Evolutionary conservation across 208 protist genomes (phyloP).

Genomic region (Tritrichomonas musculus): DNA sequence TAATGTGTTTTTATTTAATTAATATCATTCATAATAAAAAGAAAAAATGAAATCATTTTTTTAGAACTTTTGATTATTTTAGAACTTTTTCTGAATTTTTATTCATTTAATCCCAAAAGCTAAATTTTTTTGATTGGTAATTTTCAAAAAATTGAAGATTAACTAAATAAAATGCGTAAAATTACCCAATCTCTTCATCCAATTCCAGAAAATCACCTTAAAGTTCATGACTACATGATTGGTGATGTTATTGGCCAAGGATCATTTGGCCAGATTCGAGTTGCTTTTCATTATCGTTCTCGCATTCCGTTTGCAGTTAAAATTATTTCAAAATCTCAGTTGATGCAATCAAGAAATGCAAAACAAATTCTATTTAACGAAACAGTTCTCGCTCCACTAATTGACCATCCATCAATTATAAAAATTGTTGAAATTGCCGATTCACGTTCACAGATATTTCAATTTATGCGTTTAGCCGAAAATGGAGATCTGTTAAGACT

Average conservation of each 20-base stretch:
- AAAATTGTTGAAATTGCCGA: conserved; percentile 3
- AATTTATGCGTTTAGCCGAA: conserved; percentile 25
- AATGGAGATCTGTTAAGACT: not conserved
- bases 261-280: not conserved
- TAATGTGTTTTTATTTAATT: too few species aligned
- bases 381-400: not conserved
- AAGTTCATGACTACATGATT: conserved; percentile 20
- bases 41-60: too few species aligned
- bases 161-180: too few species aligned
- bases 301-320: not conserved
- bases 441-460: not conserved
- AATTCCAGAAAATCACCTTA: not conserved
- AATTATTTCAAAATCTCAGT: not conserved
- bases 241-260: not conserved
- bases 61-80: too few species aligned
- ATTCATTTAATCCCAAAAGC: too few species aligned
- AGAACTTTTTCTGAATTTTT: too few species aligned
- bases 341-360: not conserved
- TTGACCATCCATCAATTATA: conserved; percentile 25
- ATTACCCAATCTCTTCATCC: too few species aligned
- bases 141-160: too few species aligned
- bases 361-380: conserved; percentile 10
- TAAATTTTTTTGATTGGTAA: too few species aligned
- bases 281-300: not conserved
- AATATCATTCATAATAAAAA: too few species aligned